These are phyloP conservation scores for Cladorrhinum sp. DNA, from an alignment of 2,329 filamentous ascomycete genomes.

Conservation along the genomic window DNA sequence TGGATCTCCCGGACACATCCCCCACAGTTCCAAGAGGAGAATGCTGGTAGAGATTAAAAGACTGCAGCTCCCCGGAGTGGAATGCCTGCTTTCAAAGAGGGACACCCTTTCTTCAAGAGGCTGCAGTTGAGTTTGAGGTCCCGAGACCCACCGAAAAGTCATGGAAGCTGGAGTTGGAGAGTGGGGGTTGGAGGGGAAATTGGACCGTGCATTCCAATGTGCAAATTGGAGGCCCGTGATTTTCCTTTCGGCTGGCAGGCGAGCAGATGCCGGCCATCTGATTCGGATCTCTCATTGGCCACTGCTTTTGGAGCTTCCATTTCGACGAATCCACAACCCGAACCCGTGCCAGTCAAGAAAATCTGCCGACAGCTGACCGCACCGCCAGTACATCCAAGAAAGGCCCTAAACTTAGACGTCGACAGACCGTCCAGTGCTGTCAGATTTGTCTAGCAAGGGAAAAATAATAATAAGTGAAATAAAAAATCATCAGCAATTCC, in stretches of 20 bases:
- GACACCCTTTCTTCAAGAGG: conserved; percentile 2
- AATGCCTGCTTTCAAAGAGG: background rate
- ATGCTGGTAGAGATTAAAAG: background rate
- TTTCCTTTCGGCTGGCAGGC: conserved; percentile 19
- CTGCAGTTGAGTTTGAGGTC: background rate
- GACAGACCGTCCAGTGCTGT: background rate
- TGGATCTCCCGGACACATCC: background rate
- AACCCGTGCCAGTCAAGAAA: conserved; percentile 6
- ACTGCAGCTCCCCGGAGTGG: background rate
- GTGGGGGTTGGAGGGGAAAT: background rate
- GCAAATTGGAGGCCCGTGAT: conserved; percentile 21
- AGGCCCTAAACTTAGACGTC: background rate
- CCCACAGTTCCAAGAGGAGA: background rate
- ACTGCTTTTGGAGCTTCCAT: conserved; percentile 12
- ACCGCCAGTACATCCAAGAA: background rate
- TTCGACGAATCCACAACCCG: conserved; percentile 9
- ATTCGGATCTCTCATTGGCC: conserved; percentile 25
- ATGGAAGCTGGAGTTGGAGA: background rate
- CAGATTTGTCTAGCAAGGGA: background rate
- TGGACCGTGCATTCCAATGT: conserved; percentile 25
- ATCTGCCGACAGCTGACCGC: conserved; percentile 5
- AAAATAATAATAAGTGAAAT: background rate
- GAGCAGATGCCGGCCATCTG: conserved; percentile 14
- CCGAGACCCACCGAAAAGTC: conserved; percentile 5
- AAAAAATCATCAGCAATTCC: conserved; percentile 15